phyloP scores from a whole-genome alignment of 352 stramenopile species.

The Globisporangium solare region DNA sequence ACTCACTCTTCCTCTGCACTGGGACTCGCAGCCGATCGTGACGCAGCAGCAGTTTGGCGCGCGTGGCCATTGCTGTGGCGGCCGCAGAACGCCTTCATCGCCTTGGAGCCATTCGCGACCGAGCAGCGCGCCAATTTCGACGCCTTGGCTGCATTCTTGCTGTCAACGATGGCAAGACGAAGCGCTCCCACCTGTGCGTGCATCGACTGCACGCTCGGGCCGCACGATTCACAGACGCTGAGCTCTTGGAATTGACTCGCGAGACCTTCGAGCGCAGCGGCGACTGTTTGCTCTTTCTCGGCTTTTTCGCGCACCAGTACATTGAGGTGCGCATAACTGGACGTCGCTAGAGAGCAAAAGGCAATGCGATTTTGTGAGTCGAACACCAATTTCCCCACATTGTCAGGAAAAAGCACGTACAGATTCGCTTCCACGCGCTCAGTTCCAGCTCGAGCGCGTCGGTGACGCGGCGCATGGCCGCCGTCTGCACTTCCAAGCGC shows the following conservation, averaged over 20 bases:
- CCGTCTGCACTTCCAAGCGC: conserved; percentile 14
- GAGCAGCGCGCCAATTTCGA: not conserved
- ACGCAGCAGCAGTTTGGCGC: no score
- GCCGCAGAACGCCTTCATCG: not conserved
- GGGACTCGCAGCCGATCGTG: no score
- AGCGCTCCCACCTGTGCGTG: not conserved
- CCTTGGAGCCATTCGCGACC: not conserved
- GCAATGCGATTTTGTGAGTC: not conserved
- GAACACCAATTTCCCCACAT: not conserved
- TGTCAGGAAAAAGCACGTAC: conserved; percentile 14
- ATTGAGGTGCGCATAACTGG: conserved; percentile 8
- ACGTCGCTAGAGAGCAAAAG: conserved; percentile 4
- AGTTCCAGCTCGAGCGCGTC: conserved; percentile 20
- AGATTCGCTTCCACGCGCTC: conserved; percentile 29
- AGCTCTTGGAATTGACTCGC: conserved; percentile 1
- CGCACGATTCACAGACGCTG: not conserved
- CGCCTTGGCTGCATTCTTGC: not conserved
- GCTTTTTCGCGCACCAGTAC: conserved; percentile 2
- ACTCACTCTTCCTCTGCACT: no score
- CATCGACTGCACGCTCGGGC: not conserved
- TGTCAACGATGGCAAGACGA: not conserved
- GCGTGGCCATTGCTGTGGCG: not conserved
- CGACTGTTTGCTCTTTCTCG: not conserved
- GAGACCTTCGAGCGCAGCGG: conserved; percentile 4
- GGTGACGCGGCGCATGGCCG: conserved; percentile 20